Evolutionary conservation across 139 green algal species (phyloP).

Genomic region (Helicosporidium sp.): DNA sequence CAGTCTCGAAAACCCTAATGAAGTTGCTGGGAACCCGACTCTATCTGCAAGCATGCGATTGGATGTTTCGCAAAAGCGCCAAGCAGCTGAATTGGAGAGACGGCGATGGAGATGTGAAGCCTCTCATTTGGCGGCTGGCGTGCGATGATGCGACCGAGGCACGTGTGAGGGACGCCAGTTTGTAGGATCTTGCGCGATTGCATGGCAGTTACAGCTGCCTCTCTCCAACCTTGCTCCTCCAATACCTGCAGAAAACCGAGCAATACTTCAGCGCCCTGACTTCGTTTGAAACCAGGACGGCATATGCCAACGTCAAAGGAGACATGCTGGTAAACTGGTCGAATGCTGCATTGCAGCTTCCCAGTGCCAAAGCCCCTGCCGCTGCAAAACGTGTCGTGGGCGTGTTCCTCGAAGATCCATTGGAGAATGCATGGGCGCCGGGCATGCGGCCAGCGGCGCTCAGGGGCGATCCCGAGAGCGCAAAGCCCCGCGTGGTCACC

Average conservation of each 20-base stretch:
- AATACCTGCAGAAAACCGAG: conserved; percentile 7
- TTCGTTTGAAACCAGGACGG: conserved; percentile 40
- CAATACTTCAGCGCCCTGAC: conserved; percentile 42
- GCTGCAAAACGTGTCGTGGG: conserved; percentile 7
- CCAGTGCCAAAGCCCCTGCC: conserved; percentile 33
- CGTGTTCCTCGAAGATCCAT: conserved; percentile 39
- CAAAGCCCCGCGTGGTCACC: too few species aligned
- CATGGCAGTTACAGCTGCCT: neutral
- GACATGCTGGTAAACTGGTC: conserved; percentile 69
- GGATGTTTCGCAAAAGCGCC: neutral
- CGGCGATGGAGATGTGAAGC: conserved; percentile 1
- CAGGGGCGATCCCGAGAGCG: too few species aligned
- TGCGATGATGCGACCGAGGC: conserved; percentile 14
- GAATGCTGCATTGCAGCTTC: conserved; percentile 48
- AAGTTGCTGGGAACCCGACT: neutral
- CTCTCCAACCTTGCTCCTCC: too few species aligned
- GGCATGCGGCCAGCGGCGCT: neutral
- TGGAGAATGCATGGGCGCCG: conserved; percentile 13
- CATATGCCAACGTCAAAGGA: conserved; percentile 43
- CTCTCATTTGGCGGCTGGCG: conserved; percentile 23
- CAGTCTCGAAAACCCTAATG: neutral
- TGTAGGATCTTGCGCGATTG: too few species aligned
- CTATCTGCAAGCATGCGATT: neutral
- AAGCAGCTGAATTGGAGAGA: conserved; percentile 32
- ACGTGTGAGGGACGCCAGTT: too few species aligned